Conservation (phyloP, 495 filamentous ascomycete species). For the Annulohypoxylon maeteangense region DNA sequence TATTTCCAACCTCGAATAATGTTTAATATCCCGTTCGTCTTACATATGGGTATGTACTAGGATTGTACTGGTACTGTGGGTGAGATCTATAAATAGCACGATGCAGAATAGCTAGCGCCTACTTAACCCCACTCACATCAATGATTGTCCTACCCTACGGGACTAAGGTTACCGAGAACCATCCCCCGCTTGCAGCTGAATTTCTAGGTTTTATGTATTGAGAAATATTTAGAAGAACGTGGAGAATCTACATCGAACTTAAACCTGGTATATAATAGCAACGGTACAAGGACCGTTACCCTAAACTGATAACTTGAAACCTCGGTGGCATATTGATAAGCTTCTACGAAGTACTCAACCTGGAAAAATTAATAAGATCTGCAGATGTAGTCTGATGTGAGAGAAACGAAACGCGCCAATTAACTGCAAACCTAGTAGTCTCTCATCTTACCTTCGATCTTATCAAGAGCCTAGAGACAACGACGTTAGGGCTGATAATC, state of each 20-base stretch:
- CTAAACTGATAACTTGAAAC: no score
- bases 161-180: constrained; percentile 12
- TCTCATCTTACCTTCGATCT: constrained; percentile 17
- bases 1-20: constrained; percentile 2
- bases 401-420: constrained; percentile 16
- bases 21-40: not conserved
- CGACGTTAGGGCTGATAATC: constrained; percentile 15
- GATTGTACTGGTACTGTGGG: not conserved
- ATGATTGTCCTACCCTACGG: constrained; percentile 14
- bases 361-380: constrained; percentile 23
- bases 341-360: constrained; percentile 12
- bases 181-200: constrained; percentile 20
- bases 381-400: constrained; percentile 32
- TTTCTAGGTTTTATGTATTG: not conserved
- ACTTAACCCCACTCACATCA: constrained; percentile 27
- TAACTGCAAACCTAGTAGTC: not conserved
- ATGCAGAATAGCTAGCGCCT: constrained; percentile 19
- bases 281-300: constrained; percentile 17
- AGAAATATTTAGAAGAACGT: not conserved
- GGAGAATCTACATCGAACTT: not conserved
- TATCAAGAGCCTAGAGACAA: constrained; percentile 17
- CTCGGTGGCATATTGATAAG: no score
- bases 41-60: not conserved
- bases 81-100: constrained; percentile 39
- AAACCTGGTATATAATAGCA: not conserved